Conservation (phyloP, 768 basidiomycete species). For the Gyrodon lividus region DNA sequence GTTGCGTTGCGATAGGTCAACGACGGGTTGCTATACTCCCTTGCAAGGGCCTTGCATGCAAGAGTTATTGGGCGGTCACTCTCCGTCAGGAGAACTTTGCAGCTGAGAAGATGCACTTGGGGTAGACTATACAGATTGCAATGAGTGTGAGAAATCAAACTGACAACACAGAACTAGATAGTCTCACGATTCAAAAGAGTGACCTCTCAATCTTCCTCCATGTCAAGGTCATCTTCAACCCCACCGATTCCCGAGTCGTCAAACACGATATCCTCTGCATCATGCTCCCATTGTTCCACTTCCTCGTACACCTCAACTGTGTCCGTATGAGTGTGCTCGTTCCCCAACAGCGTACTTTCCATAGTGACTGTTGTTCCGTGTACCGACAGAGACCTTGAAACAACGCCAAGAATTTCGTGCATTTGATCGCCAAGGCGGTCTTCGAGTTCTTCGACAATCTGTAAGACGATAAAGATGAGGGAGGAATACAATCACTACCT, state of each 20-base stretch:
- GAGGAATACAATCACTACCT: background rate
- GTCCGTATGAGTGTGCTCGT: background rate
- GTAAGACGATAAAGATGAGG: background rate
- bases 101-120: too few species aligned
- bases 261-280: constrained; percentile 53
- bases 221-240: constrained; percentile 69
- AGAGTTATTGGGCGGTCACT: too few species aligned
- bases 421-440: constrained; percentile 72
- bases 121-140: too few species aligned
- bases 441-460: constrained; percentile 93
- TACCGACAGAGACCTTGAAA: constrained; percentile 43
- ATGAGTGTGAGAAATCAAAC: background rate
- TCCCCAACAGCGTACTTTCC: background rate
- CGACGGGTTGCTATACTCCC: too few species aligned
- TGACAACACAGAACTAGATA: background rate
- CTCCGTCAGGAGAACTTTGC: too few species aligned
- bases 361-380: background rate
- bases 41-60: too few species aligned
- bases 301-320: constrained; percentile 17
- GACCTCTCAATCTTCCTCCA: constrained; percentile 50
- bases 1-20: too few species aligned
- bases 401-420: constrained; percentile 60
- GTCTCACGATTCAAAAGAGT: background rate
- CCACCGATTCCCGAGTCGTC: constrained; percentile 71
- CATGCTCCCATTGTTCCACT: constrained; percentile 33